Percentiles rank a stretch among this genome's conserved stretches.
phyloP scores from a whole-genome alignment of 169 alveolate genomes.

The Pseudocohnilembus persalinus region DNA sequence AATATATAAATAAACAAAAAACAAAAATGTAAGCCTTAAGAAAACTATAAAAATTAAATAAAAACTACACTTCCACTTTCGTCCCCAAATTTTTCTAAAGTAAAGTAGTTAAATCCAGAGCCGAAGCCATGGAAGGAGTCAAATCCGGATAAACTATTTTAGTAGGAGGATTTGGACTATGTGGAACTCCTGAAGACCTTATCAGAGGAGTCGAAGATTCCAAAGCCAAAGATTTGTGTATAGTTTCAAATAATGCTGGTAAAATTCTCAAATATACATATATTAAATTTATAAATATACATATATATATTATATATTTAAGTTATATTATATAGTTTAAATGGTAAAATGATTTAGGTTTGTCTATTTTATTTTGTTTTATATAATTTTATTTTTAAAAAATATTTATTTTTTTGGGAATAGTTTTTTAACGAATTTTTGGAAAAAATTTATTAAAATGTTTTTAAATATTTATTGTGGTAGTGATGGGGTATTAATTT shows the following conservation, averaged over 20 bases:
- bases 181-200: slow-evolving; percentile 72
- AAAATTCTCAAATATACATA: slow-evolving; percentile 8
- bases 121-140: not conserved
- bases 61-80: not conserved
- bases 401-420: too few relatives aligned
- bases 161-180: slow-evolving; percentile 70
- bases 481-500: too few relatives aligned
- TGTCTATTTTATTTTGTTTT: too few relatives aligned
- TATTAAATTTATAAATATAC: too few relatives aligned
- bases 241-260: slow-evolving; percentile 64
- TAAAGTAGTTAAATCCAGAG: not conserved
- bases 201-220: slow-evolving; percentile 46
- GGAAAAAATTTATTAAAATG: too few relatives aligned
- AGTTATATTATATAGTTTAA: too few relatives aligned
- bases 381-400: too few relatives aligned
- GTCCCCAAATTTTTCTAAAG: not conserved
- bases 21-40: not conserved
- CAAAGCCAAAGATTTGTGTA: slow-evolving; percentile 32
- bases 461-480: not conserved
- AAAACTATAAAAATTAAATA: too few relatives aligned
- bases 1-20: too few relatives aligned
- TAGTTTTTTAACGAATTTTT: too few relatives aligned
- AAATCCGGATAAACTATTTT: slow-evolving; percentile 38
- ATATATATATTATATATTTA: too few relatives aligned
- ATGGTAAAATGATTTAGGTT: too few relatives aligned